phyloP scores from a whole-genome alignment of 2,329 filamentous ascomycete species.

The Xylaria multiplex region DNA sequence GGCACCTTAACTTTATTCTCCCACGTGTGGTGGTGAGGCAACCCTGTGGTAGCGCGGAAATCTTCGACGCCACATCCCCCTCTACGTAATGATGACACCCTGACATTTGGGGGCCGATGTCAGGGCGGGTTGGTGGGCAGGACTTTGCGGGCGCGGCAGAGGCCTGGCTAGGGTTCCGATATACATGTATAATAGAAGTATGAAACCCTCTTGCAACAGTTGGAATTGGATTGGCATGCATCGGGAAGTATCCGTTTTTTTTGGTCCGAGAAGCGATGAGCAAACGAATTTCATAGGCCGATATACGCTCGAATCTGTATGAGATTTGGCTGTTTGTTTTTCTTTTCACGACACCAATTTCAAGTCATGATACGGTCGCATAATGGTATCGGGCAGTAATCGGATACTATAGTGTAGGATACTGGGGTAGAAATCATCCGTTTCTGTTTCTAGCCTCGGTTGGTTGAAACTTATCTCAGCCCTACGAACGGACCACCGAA shows the following conservation, averaged over 20 bases:
- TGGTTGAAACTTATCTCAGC: slow-evolving; percentile 32
- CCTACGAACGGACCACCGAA: slow-evolving; percentile 21
- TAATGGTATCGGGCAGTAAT: background rate
- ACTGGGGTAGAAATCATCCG: slow-evolving; percentile 4
- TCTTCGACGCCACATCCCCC: background rate
- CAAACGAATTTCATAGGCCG: background rate
- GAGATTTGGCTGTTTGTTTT: background rate
- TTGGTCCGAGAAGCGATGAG: background rate
- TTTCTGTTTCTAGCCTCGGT: slow-evolving; percentile 13
- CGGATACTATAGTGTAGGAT: no score
- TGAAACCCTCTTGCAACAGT: slow-evolving; percentile 31
- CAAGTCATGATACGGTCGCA: background rate
- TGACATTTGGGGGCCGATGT: background rate
- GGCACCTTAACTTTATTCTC: slow-evolving; percentile 26
- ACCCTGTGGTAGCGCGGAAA: background rate
- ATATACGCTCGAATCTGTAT: background rate
- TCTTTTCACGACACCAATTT: background rate
- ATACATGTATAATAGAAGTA: slow-evolving; percentile 5
- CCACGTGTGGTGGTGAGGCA: slow-evolving; percentile 23
- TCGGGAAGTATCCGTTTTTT: slow-evolving; percentile 8
- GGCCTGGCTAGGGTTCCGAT: slow-evolving; percentile 14
- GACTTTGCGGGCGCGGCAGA: background rate
- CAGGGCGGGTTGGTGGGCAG: background rate
- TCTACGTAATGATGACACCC: slow-evolving; percentile 5
- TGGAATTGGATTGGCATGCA: slow-evolving; percentile 24